A percentile compares a stretch with the other conserved stretches of the same genome.
Conservation (phyloP, 2,329 filamentous ascomycete genomes). For the Metarhizium sp. region DNA sequence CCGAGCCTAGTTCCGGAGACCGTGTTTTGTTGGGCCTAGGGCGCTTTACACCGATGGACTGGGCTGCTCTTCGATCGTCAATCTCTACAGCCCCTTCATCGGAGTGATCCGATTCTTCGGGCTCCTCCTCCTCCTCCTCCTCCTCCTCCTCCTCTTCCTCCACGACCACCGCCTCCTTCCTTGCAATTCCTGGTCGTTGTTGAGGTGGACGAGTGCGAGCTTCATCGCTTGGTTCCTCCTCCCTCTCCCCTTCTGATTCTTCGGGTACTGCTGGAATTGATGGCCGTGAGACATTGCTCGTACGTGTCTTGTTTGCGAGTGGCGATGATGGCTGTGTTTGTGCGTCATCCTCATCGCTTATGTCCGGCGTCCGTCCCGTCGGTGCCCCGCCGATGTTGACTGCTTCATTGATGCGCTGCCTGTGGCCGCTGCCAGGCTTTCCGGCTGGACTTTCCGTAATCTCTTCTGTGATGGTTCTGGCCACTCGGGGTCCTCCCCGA, state of each 20-base stretch:
- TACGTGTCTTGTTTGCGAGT: slow-evolving; percentile 30
- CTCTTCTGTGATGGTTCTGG: neutral
- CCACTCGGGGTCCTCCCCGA: neutral
- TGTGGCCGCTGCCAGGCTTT: slow-evolving; percentile 1
- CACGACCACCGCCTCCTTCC: slow-evolving; percentile 1
- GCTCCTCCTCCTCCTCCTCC: slow-evolving; percentile 9
- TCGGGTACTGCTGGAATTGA: neutral
- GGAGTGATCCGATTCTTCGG: slow-evolving; percentile 9
- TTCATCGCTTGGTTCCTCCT: slow-evolving; percentile 16
- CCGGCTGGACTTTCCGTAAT: neutral
- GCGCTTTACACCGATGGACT: slow-evolving; percentile 32
- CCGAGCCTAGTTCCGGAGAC: slow-evolving; percentile 33
- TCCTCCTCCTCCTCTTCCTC: slow-evolving; percentile 12
- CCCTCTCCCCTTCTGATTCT: slow-evolving; percentile 9
- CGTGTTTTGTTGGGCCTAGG: slow-evolving; percentile 26
- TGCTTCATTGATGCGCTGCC: neutral
- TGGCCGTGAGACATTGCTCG: slow-evolving; percentile 16
- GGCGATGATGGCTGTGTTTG: slow-evolving; percentile 29
- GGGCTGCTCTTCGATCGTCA: slow-evolving; percentile 32
- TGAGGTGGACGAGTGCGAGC: neutral
- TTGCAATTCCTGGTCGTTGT: neutral
- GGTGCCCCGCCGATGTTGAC: neutral
- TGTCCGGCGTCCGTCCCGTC: neutral
- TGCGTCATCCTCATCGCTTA: neutral
- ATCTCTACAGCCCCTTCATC: slow-evolving; percentile 34